These are phyloP conservation scores for Craspedostauros australis DNA, from an alignment of 108 stramenopile species.

Conservation along the genomic window DNA sequence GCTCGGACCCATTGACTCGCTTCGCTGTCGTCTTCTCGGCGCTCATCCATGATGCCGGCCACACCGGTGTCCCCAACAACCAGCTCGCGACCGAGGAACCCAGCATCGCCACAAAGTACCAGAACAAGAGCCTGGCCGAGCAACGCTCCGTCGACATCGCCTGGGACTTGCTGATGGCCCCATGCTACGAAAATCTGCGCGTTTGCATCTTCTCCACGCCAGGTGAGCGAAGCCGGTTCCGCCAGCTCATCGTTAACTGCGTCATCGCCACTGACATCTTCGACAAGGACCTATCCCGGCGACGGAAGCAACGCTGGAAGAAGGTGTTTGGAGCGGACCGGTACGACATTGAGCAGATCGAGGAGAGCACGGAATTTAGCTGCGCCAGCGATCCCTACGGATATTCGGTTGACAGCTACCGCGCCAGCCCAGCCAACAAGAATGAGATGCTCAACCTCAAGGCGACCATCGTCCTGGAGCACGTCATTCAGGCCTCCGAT, in stretches of 20 bases:
- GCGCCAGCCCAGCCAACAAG: too few species aligned
- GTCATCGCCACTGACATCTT: conserved; percentile 35
- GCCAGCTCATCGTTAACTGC: conserved; percentile 28
- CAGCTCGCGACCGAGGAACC: background rate
- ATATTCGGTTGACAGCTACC: too few species aligned
- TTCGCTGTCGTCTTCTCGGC: conserved; percentile 4
- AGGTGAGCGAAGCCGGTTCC: conserved; percentile 15
- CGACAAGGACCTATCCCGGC: conserved; percentile 15
- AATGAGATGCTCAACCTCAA: too few species aligned
- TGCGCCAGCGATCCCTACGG: too few species aligned
- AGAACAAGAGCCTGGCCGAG: conserved; percentile 4
- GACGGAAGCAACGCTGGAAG: conserved; percentile 10
- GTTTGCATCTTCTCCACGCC: conserved; percentile 10
- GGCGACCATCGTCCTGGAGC: too few species aligned
- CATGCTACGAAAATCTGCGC: conserved; percentile 1
- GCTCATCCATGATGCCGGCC: conserved; percentile 5
- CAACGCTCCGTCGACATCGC: conserved; percentile 9
- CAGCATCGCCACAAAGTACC: background rate
- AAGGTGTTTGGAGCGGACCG: conserved; percentile 8
- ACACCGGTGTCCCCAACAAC: conserved; percentile 3
- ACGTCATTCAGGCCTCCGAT: too few species aligned
- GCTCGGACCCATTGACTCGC: background rate
- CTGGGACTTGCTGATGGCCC: conserved; percentile 1
- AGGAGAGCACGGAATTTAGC: too few species aligned
- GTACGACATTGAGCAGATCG: too few species aligned